Percentiles rank a stretch among this genome's conserved stretches.
Conservation (phyloP, 1,139 yeast species). For the Sugiyamaella japonica region DNA sequence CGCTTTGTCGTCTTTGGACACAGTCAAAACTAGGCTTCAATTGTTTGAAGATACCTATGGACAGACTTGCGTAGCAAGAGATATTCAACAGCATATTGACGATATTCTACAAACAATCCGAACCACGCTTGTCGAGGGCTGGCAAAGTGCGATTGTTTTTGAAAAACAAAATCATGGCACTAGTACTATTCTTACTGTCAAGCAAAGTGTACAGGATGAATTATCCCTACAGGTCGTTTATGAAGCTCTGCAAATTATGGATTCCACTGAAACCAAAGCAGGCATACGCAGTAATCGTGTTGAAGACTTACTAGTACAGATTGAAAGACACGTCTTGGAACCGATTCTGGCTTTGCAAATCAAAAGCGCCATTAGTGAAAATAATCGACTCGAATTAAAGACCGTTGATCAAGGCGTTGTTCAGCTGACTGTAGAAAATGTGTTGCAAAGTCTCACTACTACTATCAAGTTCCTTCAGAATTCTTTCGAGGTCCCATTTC, state of each 20-base stretch:
- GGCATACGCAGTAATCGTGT: slow-evolving; percentile 23
- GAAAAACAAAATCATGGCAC: slow-evolving; percentile 9
- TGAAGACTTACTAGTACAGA: slow-evolving; percentile 26
- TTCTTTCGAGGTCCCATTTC: slow-evolving; percentile 23
- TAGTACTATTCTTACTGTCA: slow-evolving; percentile 18
- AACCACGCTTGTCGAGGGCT: slow-evolving; percentile 24
- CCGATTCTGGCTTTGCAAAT: slow-evolving; percentile 29
- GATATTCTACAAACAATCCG: slow-evolving; percentile 19
- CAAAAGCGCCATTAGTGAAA: slow-evolving; percentile 15
- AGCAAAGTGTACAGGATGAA: slow-evolving; percentile 22
- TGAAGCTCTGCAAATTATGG: slow-evolving; percentile 28
- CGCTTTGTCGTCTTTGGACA: slow-evolving; percentile 32
- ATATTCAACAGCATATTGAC: slow-evolving; percentile 23
- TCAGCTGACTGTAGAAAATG: neutral
- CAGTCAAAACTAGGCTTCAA: slow-evolving; percentile 27
- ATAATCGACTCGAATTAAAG: slow-evolving; percentile 4
- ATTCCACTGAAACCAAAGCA: slow-evolving; percentile 15
- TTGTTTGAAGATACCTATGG: slow-evolving; percentile 26
- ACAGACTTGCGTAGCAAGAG: slow-evolving; percentile 22
- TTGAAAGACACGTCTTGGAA: slow-evolving; percentile 28
- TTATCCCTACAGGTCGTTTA: slow-evolving; percentile 23
- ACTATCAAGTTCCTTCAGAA: slow-evolving; percentile 29
- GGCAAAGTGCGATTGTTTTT: slow-evolving; percentile 28
- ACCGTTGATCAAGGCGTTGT: slow-evolving; percentile 1
- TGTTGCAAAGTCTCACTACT: slow-evolving; percentile 14